Conservation (phyloP, 1,284 basidiomycete species). For the Erythrobasidium hasegawianum region DNA sequence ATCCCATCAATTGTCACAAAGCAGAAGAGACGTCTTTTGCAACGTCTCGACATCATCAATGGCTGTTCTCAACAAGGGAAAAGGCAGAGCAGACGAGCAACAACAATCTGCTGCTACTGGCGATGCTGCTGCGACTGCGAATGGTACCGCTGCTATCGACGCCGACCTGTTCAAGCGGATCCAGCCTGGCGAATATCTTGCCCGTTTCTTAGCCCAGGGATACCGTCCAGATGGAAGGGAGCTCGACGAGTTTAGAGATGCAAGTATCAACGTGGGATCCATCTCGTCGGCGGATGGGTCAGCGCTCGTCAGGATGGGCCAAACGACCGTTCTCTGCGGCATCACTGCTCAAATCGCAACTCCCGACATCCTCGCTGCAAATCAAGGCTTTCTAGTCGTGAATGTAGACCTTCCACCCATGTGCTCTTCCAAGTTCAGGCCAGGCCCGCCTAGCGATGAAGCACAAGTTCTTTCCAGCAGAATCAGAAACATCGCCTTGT, state of each 20-base stretch:
- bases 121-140: neutral
- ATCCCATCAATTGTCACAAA: neutral
- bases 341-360: constrained; percentile 91
- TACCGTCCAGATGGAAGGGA: constrained; percentile 70
- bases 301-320: constrained; percentile 78
- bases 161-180: constrained; percentile 65
- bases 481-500: constrained; percentile 68
- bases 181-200: constrained; percentile 73
- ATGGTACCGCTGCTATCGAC: neutral
- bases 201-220: constrained; percentile 67
- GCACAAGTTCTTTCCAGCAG: constrained; percentile 81
- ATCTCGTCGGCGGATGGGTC: constrained; percentile 88
- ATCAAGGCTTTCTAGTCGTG: constrained; percentile 74
- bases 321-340: constrained; percentile 86
- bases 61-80: constrained; percentile 7
- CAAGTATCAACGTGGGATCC: constrained; percentile 73
- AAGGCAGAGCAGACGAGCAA: neutral
- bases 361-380: constrained; percentile 70
- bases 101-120: neutral
- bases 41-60: neutral
- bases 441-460: constrained; percentile 87
- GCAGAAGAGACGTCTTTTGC: neutral
- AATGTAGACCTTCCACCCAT: constrained; percentile 79
- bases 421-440: constrained; percentile 87
- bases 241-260: constrained; percentile 62